Evolutionary conservation across 352 stramenopile genomes (phyloP), one percentile per base, ranked within the genome.

Genomic region (Phytophthora sp.): DNA sequence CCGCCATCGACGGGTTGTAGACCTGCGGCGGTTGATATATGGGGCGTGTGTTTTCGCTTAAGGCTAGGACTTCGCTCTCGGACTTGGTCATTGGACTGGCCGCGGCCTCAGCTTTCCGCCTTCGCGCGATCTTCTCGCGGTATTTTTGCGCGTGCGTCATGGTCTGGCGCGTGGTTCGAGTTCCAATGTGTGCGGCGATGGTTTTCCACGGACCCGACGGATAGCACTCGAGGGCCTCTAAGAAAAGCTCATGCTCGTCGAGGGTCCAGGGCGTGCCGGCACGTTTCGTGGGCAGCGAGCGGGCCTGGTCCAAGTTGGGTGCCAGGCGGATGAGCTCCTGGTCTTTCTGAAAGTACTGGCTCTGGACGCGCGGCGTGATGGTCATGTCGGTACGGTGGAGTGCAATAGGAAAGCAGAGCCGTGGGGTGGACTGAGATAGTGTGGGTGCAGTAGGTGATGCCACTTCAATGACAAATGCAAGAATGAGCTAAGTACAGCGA

Each of bases 91-190:
- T 72, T 16, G 59, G 59, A 23, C 66, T 69, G 21, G 66, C 47
- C 16, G 66, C 42, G 21, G 66, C 59, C 57, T 74, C 66, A 3
- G 66, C 60, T 33, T 74, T 74, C 59, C 71, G 57, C 26, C 77
- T 79, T 12, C 77, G 69, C 23, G 72, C 74, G 45, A 86, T 79
- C 50, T 83, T 83, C 50, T 83, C 73, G 31, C 75, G 72, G 45
- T 79, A 80, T 49, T 83, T 83, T 45, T 83, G 75, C 30, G 75
- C 75, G 33, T 83, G 75, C 24, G 75, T 83, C 71, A 82, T 80
- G 41, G 76, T 84, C 49, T 84, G 76, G 18, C 76, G 70, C 31
- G 76, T 80, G n/a, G 76, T 85, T 56, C 79, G 76, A 49, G 79
- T 84, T n/a, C 76, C 73, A 20, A 87, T 81, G 41, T 76, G 74